phyloP scores from a whole-genome alignment of 192 early-diverging fungal genomes.

The Chytriomyces hyalinus region DNA sequence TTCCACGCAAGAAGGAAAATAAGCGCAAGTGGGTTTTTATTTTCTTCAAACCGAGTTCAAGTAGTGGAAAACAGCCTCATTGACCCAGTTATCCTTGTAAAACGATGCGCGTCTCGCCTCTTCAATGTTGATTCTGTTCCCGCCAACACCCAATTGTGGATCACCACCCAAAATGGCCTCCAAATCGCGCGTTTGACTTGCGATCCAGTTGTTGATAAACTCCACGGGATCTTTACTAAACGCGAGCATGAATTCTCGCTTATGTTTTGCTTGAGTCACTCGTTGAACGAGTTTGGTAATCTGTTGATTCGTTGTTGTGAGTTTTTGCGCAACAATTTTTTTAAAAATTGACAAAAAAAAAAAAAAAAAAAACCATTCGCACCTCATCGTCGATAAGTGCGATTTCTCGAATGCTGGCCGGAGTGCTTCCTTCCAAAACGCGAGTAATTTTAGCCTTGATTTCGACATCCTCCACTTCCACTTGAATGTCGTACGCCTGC shows the following conservation, averaged over 20 bases:
- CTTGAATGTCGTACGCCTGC: constrained; percentile 90
- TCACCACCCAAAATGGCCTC: constrained; percentile 79
- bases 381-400: constrained; percentile 54
- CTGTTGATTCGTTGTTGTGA: constrained; percentile 14
- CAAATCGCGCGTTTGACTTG: constrained; percentile 89
- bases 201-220: constrained; percentile 92
- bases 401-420: constrained; percentile 45
- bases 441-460: constrained; percentile 63
- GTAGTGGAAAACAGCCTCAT: constrained; percentile 92
- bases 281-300: constrained; percentile 80
- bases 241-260: constrained; percentile 89
- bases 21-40: too few species aligned
- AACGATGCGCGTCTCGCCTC: constrained; percentile 74
- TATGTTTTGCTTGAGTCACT: constrained; percentile 87
- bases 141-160: background rate
- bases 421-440: constrained; percentile 31
- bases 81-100: constrained; percentile 77
- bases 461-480: constrained; percentile 78
- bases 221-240: constrained; percentile 86
- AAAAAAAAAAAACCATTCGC: background rate
- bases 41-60: constrained; percentile 41
- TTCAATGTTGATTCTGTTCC: constrained; percentile 70
- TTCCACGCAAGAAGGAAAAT: too few species aligned
- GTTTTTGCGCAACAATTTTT: background rate
- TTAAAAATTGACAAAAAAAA: background rate